Percentiles rank a stretch among this genome's conserved stretches.
Conservation (phyloP, 2,329 filamentous ascomycete genomes). For the Elsinoe batatas region DNA sequence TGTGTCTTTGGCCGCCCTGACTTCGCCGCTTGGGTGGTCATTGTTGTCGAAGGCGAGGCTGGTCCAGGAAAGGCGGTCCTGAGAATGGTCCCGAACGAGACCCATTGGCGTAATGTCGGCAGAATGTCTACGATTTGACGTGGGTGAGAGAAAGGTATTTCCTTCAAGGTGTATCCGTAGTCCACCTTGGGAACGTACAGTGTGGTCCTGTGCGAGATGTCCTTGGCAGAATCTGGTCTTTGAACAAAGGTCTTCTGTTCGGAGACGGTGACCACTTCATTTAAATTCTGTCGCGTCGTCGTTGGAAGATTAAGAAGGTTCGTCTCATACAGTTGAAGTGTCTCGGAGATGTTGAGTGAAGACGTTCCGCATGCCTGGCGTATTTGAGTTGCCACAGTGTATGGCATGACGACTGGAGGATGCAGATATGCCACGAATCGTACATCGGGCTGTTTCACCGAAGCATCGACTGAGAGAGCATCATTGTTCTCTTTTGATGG, state of each 20-base stretch:
- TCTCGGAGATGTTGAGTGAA: background rate
- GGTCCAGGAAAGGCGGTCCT: conserved; percentile 47
- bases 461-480: conserved; percentile 47
- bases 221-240: conserved; percentile 16
- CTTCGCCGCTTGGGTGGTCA: background rate
- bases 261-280: conserved; percentile 11
- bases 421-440: conserved; percentile 66
- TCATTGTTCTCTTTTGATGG: conserved; percentile 22
- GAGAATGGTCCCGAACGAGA: conserved; percentile 56
- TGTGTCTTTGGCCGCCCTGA: background rate
- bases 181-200: conserved; percentile 64
- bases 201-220: conserved; percentile 42
- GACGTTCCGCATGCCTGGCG: conserved; percentile 40
- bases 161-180: conserved; percentile 55
- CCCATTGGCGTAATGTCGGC: conserved; percentile 67
- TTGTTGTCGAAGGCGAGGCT: conserved; percentile 11
- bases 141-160: conserved; percentile 68
- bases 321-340: conserved; percentile 6
- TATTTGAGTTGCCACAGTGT: conserved; percentile 53
- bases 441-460: conserved; percentile 55
- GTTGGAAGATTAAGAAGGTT: conserved; percentile 6
- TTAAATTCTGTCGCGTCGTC: conserved; percentile 10
- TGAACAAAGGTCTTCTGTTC: background rate
- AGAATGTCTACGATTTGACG: conserved; percentile 64
- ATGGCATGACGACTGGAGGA: conserved; percentile 62